Conservation (phyloP, 768 basidiomycete species). For the Ephemerocybe angulata region DNA sequence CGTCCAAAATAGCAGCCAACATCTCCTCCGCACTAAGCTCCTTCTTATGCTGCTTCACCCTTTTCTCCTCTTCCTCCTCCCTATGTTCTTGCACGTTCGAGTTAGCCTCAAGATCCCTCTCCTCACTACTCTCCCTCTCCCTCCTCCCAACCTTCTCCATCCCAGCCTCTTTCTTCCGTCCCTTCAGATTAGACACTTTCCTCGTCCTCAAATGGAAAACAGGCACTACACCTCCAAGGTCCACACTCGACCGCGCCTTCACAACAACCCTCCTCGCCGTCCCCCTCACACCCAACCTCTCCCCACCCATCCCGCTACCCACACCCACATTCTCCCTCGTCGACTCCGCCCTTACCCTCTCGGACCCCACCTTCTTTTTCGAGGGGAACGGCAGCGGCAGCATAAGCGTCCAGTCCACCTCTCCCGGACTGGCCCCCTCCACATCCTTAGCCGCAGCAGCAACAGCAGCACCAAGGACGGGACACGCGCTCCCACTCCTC, state of each 20-base stretch:
- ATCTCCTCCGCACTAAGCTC: slow-evolving; percentile 3
- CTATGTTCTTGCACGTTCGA: neutral
- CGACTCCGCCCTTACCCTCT: neutral
- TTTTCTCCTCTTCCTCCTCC: neutral
- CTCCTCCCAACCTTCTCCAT: neutral
- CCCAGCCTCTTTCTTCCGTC: neutral
- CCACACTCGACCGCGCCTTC: slow-evolving; percentile 6
- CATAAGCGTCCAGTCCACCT: slow-evolving; percentile 10
- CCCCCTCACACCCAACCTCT: neutral
- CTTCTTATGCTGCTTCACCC: neutral
- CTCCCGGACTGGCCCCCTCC: neutral
- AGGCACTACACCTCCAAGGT: neutral
- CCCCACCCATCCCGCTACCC: no score
- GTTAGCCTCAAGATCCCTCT: no score
- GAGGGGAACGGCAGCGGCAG: slow-evolving; percentile 4
- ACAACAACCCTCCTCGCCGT: neutral
- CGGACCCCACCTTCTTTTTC: neutral
- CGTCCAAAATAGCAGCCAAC: slow-evolving; percentile 3
- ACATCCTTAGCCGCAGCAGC: neutral
- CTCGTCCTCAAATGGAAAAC: neutral
- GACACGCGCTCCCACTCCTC: slow-evolving; percentile 2
- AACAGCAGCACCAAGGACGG: slow-evolving; percentile 2
- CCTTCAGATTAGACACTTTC: neutral
- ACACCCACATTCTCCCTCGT: neutral
- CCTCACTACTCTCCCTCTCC: no score